Percentiles rank a stretch among this genome's conserved stretches.
These are phyloP conservation scores for Neckera pumila DNA, from an alignment of 225 moss, liverwort and hornwort genomes.

Conservation along the genomic window DNA sequence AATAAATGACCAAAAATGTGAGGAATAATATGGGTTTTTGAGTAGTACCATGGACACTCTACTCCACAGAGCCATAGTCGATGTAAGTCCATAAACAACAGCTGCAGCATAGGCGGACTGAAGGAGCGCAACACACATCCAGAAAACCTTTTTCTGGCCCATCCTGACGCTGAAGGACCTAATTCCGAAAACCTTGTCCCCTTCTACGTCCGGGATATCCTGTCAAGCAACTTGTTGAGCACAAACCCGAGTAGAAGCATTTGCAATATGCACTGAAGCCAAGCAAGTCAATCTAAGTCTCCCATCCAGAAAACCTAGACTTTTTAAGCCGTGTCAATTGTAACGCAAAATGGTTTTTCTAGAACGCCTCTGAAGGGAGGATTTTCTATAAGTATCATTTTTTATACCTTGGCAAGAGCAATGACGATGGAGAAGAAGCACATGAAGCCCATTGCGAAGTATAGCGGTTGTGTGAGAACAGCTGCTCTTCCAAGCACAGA, in stretches of 20 bases:
- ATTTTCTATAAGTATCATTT: neutral
- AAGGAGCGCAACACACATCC: conserved; percentile 74
- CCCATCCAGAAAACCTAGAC: neutral
- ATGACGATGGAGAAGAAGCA: conserved; percentile 88
- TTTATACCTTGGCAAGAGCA: conserved; percentile 69
- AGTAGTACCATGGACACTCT: conserved; percentile 46
- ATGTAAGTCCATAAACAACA: conserved; percentile 46
- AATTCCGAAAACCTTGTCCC: conserved; percentile 82
- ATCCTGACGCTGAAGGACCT: conserved; percentile 73
- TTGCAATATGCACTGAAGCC: neutral
- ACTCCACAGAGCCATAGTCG: conserved; percentile 26
- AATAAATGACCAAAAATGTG: neutral
- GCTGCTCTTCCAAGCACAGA: conserved; percentile 57
- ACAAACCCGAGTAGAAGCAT: neutral
- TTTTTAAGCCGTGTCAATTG: neutral
- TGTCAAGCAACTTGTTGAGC: conserved; percentile 11
- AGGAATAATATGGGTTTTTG: neutral
- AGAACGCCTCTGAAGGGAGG: neutral
- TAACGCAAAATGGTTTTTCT: neutral
- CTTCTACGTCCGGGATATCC: conserved; percentile 94
- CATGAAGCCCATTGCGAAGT: conserved; percentile 83
- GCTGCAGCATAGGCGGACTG: conserved; percentile 62
- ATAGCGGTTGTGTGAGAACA: conserved; percentile 38
- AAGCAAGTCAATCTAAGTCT: neutral
- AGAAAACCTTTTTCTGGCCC: conserved; percentile 69